phyloP scores from a whole-genome alignment of 2,329 filamentous ascomycete species.

The Onygena corvina region DNA sequence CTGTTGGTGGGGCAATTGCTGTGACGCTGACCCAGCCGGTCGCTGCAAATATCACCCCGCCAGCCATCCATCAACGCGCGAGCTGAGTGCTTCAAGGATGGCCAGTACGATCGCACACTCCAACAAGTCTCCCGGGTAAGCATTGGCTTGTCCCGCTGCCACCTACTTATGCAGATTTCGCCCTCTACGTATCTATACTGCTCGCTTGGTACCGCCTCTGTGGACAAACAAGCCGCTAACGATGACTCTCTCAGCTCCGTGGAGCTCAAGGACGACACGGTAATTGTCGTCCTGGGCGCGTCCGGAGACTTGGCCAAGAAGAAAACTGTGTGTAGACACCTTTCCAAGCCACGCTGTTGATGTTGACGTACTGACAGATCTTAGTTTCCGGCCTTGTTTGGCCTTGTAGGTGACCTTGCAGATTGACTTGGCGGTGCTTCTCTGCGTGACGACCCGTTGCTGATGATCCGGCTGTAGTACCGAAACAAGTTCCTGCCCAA shows the following conservation, averaged over 20 bases:
- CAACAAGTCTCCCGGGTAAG: slow-evolving; percentile 2
- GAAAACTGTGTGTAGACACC: slow-evolving; percentile 65
- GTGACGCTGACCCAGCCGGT: not conserved
- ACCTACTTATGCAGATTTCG: not conserved
- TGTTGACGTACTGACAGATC: slow-evolving; percentile 12
- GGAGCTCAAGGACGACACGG: slow-evolving; percentile 97
- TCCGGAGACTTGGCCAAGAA: slow-evolving; percentile 98
- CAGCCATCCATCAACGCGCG: not conserved
- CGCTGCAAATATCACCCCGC: slow-evolving; percentile 3
- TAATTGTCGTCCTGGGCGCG: slow-evolving; percentile 90
- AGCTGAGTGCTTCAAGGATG: not conserved
- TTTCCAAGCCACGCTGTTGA: slow-evolving; percentile 8
- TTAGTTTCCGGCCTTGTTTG: slow-evolving; percentile 95
- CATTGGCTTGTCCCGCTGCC: not conserved
- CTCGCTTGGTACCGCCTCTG: not conserved
- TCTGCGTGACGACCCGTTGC: no score
- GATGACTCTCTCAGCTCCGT: slow-evolving; percentile 47
- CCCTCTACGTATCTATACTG: not conserved
- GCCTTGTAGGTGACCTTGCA: slow-evolving; percentile 58
- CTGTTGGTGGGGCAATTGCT: slow-evolving; percentile 5
- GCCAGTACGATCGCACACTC: not conserved
- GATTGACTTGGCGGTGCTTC: not conserved
- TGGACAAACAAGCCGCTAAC: not conserved
- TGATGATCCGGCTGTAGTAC: slow-evolving; percentile 47
- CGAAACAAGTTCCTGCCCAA: slow-evolving; percentile 97